phyloP scores from a whole-genome alignment of 1,284 basidiomycete genomes.

The Ganoderma lingzhi region DNA sequence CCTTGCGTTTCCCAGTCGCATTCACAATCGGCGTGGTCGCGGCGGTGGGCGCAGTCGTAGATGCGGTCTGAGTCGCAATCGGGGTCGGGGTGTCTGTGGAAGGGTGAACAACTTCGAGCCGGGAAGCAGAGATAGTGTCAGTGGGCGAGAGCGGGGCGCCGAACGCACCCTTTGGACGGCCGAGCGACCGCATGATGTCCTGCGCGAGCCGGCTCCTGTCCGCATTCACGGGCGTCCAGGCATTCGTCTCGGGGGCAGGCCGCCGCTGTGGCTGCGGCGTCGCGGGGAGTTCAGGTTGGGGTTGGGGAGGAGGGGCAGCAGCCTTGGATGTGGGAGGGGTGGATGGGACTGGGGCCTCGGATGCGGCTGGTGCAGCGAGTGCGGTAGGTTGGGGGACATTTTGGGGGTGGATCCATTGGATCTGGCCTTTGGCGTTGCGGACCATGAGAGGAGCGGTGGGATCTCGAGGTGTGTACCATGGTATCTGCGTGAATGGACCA shows the following conservation, averaged over 20 bases:
- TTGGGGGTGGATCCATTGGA: conserved; percentile 15
- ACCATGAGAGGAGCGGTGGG: conserved; percentile 19
- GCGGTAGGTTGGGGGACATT: not conserved
- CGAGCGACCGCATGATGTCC: conserved; percentile 52
- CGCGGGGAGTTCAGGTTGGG: not conserved
- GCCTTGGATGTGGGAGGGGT: not conserved
- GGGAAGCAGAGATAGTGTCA: not conserved
- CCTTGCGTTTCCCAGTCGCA: conserved; percentile 22
- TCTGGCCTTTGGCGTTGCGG: conserved; percentile 19
- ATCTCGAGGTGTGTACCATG: conserved; percentile 22
- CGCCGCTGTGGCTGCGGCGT: conserved; percentile 2
- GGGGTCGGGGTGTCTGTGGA: not conserved
- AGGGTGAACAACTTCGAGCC: conserved; percentile 7
- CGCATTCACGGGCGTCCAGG: conserved; percentile 46
- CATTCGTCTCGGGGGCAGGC: conserved; percentile 15
- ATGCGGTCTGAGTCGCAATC: not conserved
- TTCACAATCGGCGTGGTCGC: not conserved
- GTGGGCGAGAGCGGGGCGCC: conserved; percentile 13
- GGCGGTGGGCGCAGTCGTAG: conserved; percentile 1
- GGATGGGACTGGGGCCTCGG: conserved; percentile 1
- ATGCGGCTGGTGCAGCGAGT: not conserved
- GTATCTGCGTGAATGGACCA: not conserved
- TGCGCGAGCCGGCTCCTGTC: conserved; percentile 50
- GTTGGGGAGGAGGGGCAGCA: not conserved
- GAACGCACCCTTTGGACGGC: conserved; percentile 34